Evolutionary conservation across 768 basidiomycete species (phyloP).

Genomic region (Suillus tomentosus): DNA sequence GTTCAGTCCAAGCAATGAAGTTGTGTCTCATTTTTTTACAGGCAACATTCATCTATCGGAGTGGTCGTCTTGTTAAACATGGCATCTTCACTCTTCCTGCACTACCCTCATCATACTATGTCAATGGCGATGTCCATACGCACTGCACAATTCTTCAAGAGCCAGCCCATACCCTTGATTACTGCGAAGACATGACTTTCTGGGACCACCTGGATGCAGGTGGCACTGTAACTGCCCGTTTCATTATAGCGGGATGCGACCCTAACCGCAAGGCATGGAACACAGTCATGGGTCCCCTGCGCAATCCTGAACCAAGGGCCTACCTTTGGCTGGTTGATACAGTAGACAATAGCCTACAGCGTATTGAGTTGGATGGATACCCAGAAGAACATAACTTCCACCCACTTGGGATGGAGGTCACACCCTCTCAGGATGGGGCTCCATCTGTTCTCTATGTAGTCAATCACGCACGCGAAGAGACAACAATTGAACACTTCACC

Average conservation of each 20-base stretch:
- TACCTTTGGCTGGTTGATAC: slow-evolving; percentile 58
- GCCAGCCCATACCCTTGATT: slow-evolving; percentile 34
- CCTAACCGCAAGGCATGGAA: slow-evolving; percentile 63
- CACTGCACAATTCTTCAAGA: slow-evolving; percentile 46
- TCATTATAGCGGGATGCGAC: slow-evolving; percentile 46
- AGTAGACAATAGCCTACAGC: slow-evolving; percentile 32
- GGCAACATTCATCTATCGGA: slow-evolving; percentile 49
- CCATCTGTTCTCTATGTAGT: slow-evolving; percentile 62
- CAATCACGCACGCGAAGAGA: slow-evolving; percentile 64
- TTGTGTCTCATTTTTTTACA: slow-evolving; percentile 21
- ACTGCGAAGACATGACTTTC: slow-evolving; percentile 67
- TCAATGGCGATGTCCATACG: slow-evolving; percentile 46
- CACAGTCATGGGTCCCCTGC: slow-evolving; percentile 73
- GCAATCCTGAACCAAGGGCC: slow-evolving; percentile 58
- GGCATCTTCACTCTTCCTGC: slow-evolving; percentile 42
- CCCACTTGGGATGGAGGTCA: slow-evolving; percentile 65
- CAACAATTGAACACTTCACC: slow-evolving; percentile 69
- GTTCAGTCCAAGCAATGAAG: neutral
- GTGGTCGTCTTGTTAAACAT: slow-evolving; percentile 42
- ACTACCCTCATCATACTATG: slow-evolving; percentile 54
- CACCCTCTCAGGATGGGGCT: slow-evolving; percentile 49
- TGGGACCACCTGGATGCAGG: slow-evolving; percentile 57
- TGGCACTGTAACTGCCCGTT: slow-evolving; percentile 44
- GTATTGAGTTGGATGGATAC: slow-evolving; percentile 50
- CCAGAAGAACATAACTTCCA: slow-evolving; percentile 67